A percentile compares a stretch with the other conserved stretches of the same genome.
Conservation (phyloP, 2,329 filamentous ascomycete genomes). For the Shiraia bambusicola region DNA sequence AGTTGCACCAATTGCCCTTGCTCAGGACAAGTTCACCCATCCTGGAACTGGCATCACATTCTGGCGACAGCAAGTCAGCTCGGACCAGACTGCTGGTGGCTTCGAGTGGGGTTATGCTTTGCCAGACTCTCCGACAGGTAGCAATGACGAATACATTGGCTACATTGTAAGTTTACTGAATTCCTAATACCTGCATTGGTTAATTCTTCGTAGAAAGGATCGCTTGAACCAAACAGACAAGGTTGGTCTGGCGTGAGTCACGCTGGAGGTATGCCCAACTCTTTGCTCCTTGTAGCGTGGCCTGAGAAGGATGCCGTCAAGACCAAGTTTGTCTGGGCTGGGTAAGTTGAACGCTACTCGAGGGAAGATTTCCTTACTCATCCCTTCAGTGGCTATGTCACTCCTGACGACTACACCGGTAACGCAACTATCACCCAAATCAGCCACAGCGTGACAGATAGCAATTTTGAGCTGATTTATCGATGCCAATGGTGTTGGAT, state of each 20-base stretch:
- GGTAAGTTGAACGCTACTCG: slow-evolving; percentile 18
- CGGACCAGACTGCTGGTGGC: slow-evolving; percentile 34
- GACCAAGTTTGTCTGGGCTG: slow-evolving; percentile 36
- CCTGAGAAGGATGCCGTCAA: slow-evolving; percentile 28
- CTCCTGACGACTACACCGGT: slow-evolving; percentile 62
- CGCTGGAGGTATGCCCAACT: slow-evolving; percentile 38
- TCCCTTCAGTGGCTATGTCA: slow-evolving; percentile 54
- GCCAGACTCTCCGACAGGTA: slow-evolving; percentile 22
- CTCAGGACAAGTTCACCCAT: slow-evolving; percentile 37
- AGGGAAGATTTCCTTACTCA: slow-evolving; percentile 13
- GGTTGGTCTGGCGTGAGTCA: slow-evolving; percentile 45
- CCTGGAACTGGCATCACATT: slow-evolving; percentile 36
- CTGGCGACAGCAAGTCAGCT: slow-evolving; percentile 27
- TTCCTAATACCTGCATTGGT: too few relatives aligned
- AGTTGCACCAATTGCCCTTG: slow-evolving; percentile 30
- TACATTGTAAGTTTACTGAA: slow-evolving; percentile 42
- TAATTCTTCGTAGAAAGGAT: slow-evolving; percentile 30
- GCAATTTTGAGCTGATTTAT: slow-evolving; percentile 65
- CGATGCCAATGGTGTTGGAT: slow-evolving; percentile 57
- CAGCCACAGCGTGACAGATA: slow-evolving; percentile 58
- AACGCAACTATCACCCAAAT: slow-evolving; percentile 64
- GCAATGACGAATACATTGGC: slow-evolving; percentile 42
- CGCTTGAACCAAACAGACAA: slow-evolving; percentile 26
- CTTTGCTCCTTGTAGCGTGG: slow-evolving; percentile 39
- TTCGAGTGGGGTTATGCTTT: slow-evolving; percentile 41